A percentile compares a stretch with the other conserved stretches of the same genome.
Evolutionary conservation across 371 early-diverging fungal species (phyloP).

Genomic region (Thermomucor indicae-seudaticae): DNA sequence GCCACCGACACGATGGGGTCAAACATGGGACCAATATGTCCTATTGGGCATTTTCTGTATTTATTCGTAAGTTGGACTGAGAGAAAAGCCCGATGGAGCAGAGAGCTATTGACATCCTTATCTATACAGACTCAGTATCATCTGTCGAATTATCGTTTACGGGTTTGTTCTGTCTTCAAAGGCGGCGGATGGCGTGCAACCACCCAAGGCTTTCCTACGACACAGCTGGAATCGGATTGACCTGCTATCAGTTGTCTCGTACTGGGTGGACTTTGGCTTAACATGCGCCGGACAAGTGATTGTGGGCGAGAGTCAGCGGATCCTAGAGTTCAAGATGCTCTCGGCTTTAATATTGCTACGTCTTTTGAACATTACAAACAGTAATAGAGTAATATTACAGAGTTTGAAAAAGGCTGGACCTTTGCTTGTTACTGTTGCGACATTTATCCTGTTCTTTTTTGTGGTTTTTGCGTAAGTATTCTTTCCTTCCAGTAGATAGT

Average conservation of each 20-base stretch:
- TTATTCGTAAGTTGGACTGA: slow-evolving; percentile 53
- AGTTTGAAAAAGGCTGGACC: slow-evolving; percentile 64
- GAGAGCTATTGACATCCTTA: not conserved
- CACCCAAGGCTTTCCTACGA: slow-evolving; percentile 49
- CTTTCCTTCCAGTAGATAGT: not conserved
- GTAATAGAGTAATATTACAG: slow-evolving; percentile 55
- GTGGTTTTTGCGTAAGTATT: slow-evolving; percentile 54
- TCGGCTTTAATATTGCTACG: slow-evolving; percentile 55
- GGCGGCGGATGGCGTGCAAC: slow-evolving; percentile 2
- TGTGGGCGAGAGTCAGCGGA: slow-evolving; percentile 28
- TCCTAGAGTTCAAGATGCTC: slow-evolving; percentile 54
- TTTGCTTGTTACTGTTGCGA: slow-evolving; percentile 52
- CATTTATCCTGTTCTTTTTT: slow-evolving; percentile 63
- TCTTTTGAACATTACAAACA: slow-evolving; percentile 57
- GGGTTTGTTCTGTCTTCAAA: slow-evolving; percentile 48
- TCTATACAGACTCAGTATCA: slow-evolving; percentile 3
- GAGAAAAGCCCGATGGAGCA: not conserved
- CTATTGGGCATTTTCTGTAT: slow-evolving; percentile 49
- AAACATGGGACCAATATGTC: slow-evolving; percentile 54
- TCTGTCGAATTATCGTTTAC: slow-evolving; percentile 48
- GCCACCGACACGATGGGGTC: slow-evolving; percentile 42
- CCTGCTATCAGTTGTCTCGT: slow-evolving; percentile 51
- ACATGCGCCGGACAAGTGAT: slow-evolving; percentile 31
- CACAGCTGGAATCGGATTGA: slow-evolving; percentile 72
- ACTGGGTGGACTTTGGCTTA: slow-evolving; percentile 56